Conservation (phyloP, 2,329 filamentous ascomycete genomes). For the Talaromyces amestolkiae region DNA sequence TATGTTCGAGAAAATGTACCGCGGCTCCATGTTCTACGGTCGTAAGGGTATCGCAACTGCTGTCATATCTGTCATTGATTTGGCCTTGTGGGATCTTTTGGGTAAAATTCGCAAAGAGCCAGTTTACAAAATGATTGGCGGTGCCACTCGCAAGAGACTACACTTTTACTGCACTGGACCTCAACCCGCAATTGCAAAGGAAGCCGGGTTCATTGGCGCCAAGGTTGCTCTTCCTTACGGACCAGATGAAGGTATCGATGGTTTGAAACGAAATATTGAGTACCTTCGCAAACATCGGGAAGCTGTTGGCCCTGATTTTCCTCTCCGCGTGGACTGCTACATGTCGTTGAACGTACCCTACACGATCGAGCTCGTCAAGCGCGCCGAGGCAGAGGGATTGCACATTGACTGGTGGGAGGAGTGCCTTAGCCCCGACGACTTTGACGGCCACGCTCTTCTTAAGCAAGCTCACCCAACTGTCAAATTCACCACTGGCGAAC, state of each 20-base stretch:
- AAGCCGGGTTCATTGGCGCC: slow-evolving; percentile 84
- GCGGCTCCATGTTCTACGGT: slow-evolving; percentile 93
- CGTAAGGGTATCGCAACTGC: slow-evolving; percentile 87
- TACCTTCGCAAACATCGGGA: slow-evolving; percentile 83
- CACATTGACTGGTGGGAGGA: slow-evolving; percentile 98
- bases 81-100: slow-evolving; percentile 87
- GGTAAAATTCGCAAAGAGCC: slow-evolving; percentile 90
- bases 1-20: slow-evolving; percentile 95
- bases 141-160: slow-evolving; percentile 77
- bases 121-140: slow-evolving; percentile 91
- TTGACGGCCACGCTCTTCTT: slow-evolving; percentile 83
- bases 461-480: slow-evolving; percentile 85
- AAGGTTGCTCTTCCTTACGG: slow-evolving; percentile 90
- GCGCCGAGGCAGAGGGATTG: slow-evolving; percentile 73
- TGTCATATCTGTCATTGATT: slow-evolving; percentile 89
- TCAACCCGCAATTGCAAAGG: slow-evolving; percentile 73
- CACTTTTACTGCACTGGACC: slow-evolving; percentile 95
- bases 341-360: slow-evolving; percentile 93
- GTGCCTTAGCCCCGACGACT: slow-evolving; percentile 86
- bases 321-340: slow-evolving; percentile 93
- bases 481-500: slow-evolving; percentile 94
- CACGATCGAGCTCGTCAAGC: slow-evolving; percentile 85
- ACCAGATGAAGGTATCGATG: slow-evolving; percentile 78
- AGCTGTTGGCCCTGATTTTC: slow-evolving; percentile 82
- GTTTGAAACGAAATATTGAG: slow-evolving; percentile 83